phyloP scores from a whole-genome alignment of 2,329 filamentous ascomycete genomes.

The Penicillium sp. region DNA sequence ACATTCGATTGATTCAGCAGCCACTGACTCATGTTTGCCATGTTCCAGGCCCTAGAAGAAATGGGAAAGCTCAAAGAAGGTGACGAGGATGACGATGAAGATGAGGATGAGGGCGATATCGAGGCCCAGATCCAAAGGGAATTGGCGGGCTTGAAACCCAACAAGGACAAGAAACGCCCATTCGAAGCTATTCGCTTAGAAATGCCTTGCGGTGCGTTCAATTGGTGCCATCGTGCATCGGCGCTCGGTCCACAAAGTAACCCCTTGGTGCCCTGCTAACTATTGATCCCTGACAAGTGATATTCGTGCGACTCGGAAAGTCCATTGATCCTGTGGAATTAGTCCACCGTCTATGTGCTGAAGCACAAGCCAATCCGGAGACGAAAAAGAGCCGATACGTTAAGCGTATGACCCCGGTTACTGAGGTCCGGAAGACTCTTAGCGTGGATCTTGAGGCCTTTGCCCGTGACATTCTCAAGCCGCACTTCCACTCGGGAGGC shows the following conservation, averaged over 20 bases:
- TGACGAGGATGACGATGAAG: constrained; percentile 36
- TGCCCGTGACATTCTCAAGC: constrained; percentile 59
- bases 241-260: constrained; percentile 15
- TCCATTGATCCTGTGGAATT: constrained; percentile 64
- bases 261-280: constrained; percentile 11
- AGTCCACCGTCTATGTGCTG: constrained; percentile 61
- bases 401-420: constrained; percentile 64
- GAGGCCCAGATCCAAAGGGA: constrained; percentile 64
- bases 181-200: constrained; percentile 60
- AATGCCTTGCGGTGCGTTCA: constrained; percentile 51
- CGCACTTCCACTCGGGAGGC: constrained; percentile 61
- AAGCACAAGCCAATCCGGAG: constrained; percentile 55
- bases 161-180: constrained; percentile 49
- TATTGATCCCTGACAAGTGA: constrained; percentile 47
- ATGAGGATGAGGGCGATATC: constrained; percentile 56
- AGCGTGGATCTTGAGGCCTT: constrained; percentile 61
- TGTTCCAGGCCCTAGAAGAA: constrained; percentile 19
- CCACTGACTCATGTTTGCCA: not conserved
- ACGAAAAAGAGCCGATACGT: constrained; percentile 61
- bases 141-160: constrained; percentile 56
- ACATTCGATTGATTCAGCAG: not conserved
- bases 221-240: not conserved
- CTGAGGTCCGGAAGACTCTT: constrained; percentile 60
- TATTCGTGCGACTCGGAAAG: constrained; percentile 61
- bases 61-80: constrained; percentile 23